Evolutionary conservation across 2,329 filamentous ascomycete genomes (phyloP).

Genomic region (Talaromyces sp.): DNA sequence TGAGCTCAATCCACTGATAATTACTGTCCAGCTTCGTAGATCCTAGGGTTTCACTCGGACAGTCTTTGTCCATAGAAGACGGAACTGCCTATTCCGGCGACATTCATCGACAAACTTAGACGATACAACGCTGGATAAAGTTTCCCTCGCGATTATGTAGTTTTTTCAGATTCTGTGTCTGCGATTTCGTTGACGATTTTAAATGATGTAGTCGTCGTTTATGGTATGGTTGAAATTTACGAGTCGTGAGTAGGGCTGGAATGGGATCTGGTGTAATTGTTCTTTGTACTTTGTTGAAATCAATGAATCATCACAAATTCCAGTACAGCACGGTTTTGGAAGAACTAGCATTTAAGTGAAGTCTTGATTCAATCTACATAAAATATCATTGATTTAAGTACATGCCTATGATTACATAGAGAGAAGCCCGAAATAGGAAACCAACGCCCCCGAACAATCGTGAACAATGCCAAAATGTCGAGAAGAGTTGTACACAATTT

Average conservation of each 20-base stretch:
- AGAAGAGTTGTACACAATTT: background rate
- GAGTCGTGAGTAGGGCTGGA: background rate
- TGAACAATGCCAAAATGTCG: background rate
- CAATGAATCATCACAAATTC: background rate
- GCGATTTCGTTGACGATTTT: background rate
- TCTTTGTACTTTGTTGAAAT: background rate
- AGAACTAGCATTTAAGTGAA: too few relatives aligned
- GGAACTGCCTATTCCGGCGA: background rate
- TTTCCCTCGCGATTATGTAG: background rate
- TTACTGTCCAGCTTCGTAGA: too few relatives aligned
- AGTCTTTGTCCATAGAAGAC: background rate
- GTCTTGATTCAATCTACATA: background rate
- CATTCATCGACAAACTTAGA: background rate
- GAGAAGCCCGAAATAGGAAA: background rate
- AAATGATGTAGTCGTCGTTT: background rate
- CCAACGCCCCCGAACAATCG: background rate
- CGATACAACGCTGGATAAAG: background rate
- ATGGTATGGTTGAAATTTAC: background rate
- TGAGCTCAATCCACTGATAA: too few relatives aligned
- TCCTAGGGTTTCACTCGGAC: too few relatives aligned
- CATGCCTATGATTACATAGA: conserved; percentile 1
- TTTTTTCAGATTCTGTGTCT: background rate
- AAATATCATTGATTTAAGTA: background rate
- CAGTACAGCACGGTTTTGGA: too few relatives aligned
- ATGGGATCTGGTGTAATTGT: background rate